Conservation (phyloP, 306 rosid species). For the Spatholobus suberectus region DNA sequence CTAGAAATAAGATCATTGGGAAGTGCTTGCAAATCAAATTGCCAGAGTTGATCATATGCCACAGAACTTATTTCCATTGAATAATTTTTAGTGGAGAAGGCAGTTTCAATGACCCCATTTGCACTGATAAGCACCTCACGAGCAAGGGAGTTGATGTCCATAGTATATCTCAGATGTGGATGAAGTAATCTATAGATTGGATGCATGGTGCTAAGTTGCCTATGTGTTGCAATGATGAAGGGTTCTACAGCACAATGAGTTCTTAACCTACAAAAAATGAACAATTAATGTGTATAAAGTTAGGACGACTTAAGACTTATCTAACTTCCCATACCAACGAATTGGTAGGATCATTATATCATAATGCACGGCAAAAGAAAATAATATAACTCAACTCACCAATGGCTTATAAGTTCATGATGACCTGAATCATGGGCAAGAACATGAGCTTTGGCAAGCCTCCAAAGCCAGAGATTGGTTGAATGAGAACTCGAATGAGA, state of each 20-base stretch:
- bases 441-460: slow-evolving; percentile 60
- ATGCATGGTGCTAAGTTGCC: slow-evolving; percentile 58
- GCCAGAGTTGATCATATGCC: slow-evolving; percentile 52
- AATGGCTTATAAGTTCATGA: slow-evolving; percentile 58
- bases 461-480: slow-evolving; percentile 57
- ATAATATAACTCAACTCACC: slow-evolving; percentile 31
- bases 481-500: slow-evolving; percentile 42
- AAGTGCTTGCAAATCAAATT: slow-evolving; percentile 53
- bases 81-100: slow-evolving; percentile 46
- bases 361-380: background rate
- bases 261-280: slow-evolving; percentile 47
- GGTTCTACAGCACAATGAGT: slow-evolving; percentile 58
- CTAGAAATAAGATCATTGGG: slow-evolving; percentile 53
- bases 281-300: background rate
- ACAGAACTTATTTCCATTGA: slow-evolving; percentile 53
- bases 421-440: slow-evolving; percentile 55
- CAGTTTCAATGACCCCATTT: slow-evolving; percentile 50
- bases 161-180: slow-evolving; percentile 59
- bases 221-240: slow-evolving; percentile 52
- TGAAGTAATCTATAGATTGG: slow-evolving; percentile 51
- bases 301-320: background rate
- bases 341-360: no score
- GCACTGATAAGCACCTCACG: slow-evolving; percentile 48
- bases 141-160: slow-evolving; percentile 54
- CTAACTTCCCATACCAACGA: background rate